These are phyloP conservation scores for Ampelomyces quisqualis DNA, from an alignment of 2,329 filamentous ascomycete genomes.

Conservation along the genomic window DNA sequence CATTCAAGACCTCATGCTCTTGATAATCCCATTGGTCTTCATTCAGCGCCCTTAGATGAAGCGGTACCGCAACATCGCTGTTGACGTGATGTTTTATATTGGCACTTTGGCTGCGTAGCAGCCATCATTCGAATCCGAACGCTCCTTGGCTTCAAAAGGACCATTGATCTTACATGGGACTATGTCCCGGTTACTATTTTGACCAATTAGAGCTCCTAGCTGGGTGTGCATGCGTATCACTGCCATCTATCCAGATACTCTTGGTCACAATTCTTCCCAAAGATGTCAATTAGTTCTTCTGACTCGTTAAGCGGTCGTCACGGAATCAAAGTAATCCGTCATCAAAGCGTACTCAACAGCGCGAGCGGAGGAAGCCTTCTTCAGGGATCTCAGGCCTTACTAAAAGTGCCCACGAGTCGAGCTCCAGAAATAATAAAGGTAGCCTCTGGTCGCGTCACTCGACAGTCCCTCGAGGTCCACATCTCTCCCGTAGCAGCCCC, in stretches of 20 bases:
- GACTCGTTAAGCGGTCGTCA: not conserved
- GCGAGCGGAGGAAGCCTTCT: slow-evolving; percentile 11
- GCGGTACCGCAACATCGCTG: slow-evolving; percentile 17
- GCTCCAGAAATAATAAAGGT: slow-evolving; percentile 8
- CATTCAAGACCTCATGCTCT: slow-evolving; percentile 23
- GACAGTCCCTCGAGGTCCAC: too few relatives aligned
- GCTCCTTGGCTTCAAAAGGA: slow-evolving; percentile 21
- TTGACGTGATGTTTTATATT: slow-evolving; percentile 26
- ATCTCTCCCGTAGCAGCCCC: too few relatives aligned
- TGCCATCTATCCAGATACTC: slow-evolving; percentile 22
- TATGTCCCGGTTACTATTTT: slow-evolving; percentile 25
- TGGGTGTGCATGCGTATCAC: slow-evolving; percentile 16
- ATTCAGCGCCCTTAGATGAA: slow-evolving; percentile 22
- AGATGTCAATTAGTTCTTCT: slow-evolving; percentile 4
- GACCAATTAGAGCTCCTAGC: slow-evolving; percentile 21
- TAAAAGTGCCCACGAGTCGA: not conserved
- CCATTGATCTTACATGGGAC: slow-evolving; percentile 26
- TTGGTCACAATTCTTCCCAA: slow-evolving; percentile 9
- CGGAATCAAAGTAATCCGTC: not conserved
- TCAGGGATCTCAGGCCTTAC: slow-evolving; percentile 8
- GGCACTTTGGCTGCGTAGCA: slow-evolving; percentile 17
- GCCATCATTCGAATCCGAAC: slow-evolving; percentile 22
- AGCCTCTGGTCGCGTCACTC: slow-evolving; percentile 11
- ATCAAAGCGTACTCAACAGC: not conserved
- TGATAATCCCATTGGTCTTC: slow-evolving; percentile 23